phyloP scores from a whole-genome alignment of 1,139 yeast species.

The Scheffersomyces lignicola region DNA sequence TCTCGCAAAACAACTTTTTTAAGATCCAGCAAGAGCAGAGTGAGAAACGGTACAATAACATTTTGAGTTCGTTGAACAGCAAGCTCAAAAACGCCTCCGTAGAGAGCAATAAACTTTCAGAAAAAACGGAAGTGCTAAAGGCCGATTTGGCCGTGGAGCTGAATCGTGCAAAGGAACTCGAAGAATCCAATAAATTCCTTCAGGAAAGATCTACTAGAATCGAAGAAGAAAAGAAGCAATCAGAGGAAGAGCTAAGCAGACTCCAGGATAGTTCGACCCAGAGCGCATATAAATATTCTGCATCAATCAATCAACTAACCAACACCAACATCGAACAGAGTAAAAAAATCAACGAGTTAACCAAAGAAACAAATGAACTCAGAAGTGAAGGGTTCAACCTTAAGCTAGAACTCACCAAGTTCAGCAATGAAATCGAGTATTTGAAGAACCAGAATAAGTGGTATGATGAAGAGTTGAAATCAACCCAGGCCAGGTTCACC shows the following conservation, averaged over 20 bases:
- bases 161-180: conserved; percentile 13
- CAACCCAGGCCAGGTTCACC: conserved; percentile 37
- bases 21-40: conserved; percentile 58
- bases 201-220: conserved; percentile 8
- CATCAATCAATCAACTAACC: conserved; percentile 47
- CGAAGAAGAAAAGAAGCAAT: conserved; percentile 8
- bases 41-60: conserved; percentile 19
- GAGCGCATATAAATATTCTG: conserved; percentile 9
- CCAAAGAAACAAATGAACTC: conserved; percentile 36
- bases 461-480: conserved; percentile 50
- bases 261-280: conserved; percentile 10
- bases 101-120: conserved; percentile 13
- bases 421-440: conserved; percentile 35
- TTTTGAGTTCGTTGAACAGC: conserved; percentile 29
- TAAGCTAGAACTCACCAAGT: conserved; percentile 44
- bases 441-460: conserved; percentile 42
- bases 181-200: conserved; percentile 11
- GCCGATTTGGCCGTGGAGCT: conserved; percentile 20
- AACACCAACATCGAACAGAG: conserved; percentile 49
- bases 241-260: conserved; percentile 9
- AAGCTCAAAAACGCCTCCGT: conserved; percentile 15
- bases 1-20: conserved; percentile 51
- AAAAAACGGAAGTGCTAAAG: conserved; percentile 24
- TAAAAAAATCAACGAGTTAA: conserved; percentile 37
- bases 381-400: conserved; percentile 39